Base-by-base conservation (phyloP, 352 stramenopile genomes). In the Globisporangium barbulae region DNA sequence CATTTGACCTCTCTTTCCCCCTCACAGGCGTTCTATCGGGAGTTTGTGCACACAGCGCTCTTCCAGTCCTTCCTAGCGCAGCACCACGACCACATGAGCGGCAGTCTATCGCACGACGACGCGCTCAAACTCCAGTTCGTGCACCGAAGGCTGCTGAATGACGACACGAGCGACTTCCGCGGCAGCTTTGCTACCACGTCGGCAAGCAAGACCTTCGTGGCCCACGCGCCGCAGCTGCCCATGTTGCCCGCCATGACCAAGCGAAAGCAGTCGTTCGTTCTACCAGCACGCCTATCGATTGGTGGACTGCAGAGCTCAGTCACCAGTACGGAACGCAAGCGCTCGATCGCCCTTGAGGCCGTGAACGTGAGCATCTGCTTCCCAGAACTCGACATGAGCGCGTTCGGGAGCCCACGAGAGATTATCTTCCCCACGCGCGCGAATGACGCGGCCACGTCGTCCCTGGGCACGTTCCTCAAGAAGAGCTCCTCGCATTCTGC, bases 1-100 rank as follows among this genome's bases (percentile, higher is more conserved):
- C 13, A 30, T 33, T 45, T 48, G 41, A 22, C 8, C 41, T 7
- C 7, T 5, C 7, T 12, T 25, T 39, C 10, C 7, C 17, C 1
- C 13, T 41, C 3, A 42, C 6, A 79, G 73, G 10, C 42, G 3
- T 84, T 81, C 45, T 84, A 74, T 61, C 63, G 53, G 8, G 65
- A 69, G 31, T 69, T 84, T 12, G 49, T 66, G 6, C 59, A 62
- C 33, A 74, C 75, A 0, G 68, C 68, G 5, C 69, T 76, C 15
- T 84, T 84, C 53, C 73, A 79, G 59, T 73, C 68, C 28, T 79
- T 81, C 17, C 33, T 84, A 3, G 61, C 39, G 22, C 72, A 81
- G 53, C 72, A 83, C 53, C 60, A 73, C 55, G 70, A 81, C 19
- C 69, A 77, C 45, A 57, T 73, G 35, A 65, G 58, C n/a, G 64